phyloP scores from a whole-genome alignment of 2,329 filamentous ascomycete species.

The Cladobotryum mycophilum region DNA sequence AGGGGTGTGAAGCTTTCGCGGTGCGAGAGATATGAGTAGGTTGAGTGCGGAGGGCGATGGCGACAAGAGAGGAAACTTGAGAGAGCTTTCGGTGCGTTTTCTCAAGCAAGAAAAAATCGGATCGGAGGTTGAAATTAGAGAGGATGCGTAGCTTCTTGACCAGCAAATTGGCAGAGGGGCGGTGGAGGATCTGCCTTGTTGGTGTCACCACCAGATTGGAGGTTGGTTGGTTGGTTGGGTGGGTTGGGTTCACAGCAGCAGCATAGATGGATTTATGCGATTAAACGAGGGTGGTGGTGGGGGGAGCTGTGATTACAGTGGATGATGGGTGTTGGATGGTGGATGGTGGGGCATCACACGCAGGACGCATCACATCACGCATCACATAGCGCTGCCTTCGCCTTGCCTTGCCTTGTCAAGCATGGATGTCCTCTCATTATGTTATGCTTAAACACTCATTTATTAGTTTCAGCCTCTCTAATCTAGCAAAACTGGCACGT shows the following conservation, averaged over 20 bases:
- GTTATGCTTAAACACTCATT: no score
- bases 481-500: no score
- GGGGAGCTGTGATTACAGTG: no score
- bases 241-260: neutral
- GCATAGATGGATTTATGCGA: slow-evolving; percentile 13
- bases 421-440: no score
- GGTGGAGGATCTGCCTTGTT: slow-evolving; percentile 5
- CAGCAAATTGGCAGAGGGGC: slow-evolving; percentile 7
- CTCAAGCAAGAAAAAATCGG: neutral
- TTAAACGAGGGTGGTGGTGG: slow-evolving; percentile 13
- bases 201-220: neutral
- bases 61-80: no score
- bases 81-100: neutral
- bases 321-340: no score
- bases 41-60: neutral
- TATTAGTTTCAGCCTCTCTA: no score
- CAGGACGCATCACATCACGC: no score
- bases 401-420: no score
- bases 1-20: neutral
- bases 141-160: slow-evolving; percentile 1
- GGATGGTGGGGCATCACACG: no score
- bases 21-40: neutral
- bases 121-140: neutral
- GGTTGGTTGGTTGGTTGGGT: no score
- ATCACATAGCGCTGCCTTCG: no score